A percentile compares a stretch with the other conserved stretches of the same genome.
Conservation (phyloP, 257 asterid genomes). For the Solanum bulbocastanum region DNA sequence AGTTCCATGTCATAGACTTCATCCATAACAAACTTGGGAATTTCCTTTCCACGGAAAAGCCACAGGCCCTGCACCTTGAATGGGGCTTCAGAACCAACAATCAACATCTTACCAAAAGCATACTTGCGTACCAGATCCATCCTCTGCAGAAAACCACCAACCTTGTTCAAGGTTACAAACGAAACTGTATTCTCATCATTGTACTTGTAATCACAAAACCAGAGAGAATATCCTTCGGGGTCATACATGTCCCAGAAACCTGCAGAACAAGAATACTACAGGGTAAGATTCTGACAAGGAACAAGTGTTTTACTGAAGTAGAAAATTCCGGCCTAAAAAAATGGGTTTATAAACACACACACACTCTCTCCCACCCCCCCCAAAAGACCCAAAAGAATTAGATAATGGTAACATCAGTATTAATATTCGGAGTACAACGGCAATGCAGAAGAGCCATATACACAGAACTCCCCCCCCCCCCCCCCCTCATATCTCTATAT, state of each 20-base stretch:
- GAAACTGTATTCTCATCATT: constrained; percentile 84
- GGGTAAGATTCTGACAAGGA: neutral
- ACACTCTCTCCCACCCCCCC: neutral
- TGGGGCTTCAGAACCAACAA: constrained; percentile 69
- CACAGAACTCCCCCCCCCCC: neutral
- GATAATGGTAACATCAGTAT: neutral
- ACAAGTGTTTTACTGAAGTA: neutral
- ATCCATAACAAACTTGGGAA: constrained; percentile 68
- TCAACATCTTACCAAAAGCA: constrained; percentile 91
- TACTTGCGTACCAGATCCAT: constrained; percentile 94
- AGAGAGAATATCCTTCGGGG: constrained; percentile 91
- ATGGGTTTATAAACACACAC: neutral
- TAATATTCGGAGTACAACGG: neutral
- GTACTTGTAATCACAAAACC: constrained; percentile 97
- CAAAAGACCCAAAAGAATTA: neutral
- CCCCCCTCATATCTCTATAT: neutral
- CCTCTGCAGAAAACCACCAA: constrained; percentile 84
- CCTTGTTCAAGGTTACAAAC: constrained; percentile 85
- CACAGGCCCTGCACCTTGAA: constrained; percentile 90
- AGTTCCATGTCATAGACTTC: constrained; percentile 93
- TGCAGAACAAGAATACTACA: constrained; percentile 6
- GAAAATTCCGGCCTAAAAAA: neutral
- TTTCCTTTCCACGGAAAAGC: constrained; percentile 82
- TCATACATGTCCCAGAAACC: constrained; percentile 99
- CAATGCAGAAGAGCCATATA: neutral